Evolutionary conservation across 345 rosid genomes (phyloP).

Genomic region (Eucalyptus guilfoylei): DNA sequence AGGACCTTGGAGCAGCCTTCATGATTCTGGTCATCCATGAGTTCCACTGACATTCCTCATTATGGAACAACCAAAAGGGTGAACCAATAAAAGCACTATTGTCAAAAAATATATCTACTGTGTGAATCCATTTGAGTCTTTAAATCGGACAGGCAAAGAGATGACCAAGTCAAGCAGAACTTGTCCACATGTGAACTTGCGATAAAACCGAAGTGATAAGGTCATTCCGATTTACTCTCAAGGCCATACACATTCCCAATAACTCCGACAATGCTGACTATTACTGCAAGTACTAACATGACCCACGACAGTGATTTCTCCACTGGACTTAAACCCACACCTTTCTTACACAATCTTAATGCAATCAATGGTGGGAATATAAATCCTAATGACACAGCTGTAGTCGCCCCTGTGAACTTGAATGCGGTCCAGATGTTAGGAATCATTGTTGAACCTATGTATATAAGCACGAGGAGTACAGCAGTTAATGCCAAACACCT

Average conservation of each 20-base stretch:
- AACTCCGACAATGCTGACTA: conserved; percentile 69
- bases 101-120: neutral
- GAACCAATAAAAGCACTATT: neutral
- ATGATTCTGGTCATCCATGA: neutral
- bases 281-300: conserved; percentile 61
- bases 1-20: neutral
- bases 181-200: neutral
- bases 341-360: conserved; percentile 38
- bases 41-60: neutral
- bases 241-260: conserved; percentile 68
- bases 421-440: conserved; percentile 98
- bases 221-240: conserved; percentile 4
- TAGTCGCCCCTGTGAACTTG: conserved; percentile 97
- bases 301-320: conserved; percentile 49
- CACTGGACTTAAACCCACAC: conserved; percentile 27
- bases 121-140: neutral
- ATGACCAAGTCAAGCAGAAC: neutral
- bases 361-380: conserved; percentile 87
- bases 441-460: conserved; percentile 79
- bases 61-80: neutral
- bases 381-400: conserved; percentile 91
- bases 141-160: neutral
- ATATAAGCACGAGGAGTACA: conserved; percentile 44
- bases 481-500: conserved; percentile 62
- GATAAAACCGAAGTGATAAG: neutral